Percentiles rank a stretch among this genome's conserved stretches.
phyloP scores from a whole-genome alignment of 257 asterid species.

The Penstemon newberryi region DNA sequence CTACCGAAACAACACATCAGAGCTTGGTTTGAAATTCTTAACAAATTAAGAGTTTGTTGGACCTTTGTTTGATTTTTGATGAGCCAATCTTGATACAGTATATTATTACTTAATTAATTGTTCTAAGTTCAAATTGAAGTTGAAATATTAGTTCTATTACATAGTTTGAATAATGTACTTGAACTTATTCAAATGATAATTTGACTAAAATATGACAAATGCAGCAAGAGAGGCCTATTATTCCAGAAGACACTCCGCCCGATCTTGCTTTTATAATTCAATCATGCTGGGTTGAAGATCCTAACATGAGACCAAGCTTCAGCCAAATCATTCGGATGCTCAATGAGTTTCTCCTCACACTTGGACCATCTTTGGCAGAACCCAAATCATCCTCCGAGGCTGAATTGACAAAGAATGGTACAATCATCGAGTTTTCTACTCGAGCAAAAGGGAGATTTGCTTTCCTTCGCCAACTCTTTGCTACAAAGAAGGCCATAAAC shows the following conservation, averaged over 20 bases:
- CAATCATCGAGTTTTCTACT: conserved; percentile 65
- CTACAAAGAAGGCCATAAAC: conserved; percentile 79
- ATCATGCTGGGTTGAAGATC: conserved; percentile 99
- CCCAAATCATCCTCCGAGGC: conserved; percentile 40
- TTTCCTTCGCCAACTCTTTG: conserved; percentile 84
- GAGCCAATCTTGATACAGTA: not conserved
- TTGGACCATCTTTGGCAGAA: conserved; percentile 48
- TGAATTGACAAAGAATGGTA: conserved; percentile 49
- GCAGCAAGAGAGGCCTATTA: conserved; percentile 92
- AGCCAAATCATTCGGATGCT: conserved; percentile 89
- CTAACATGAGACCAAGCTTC: conserved; percentile 88
- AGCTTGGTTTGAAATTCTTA: not conserved
- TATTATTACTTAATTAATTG: not conserved
- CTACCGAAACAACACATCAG: not conserved
- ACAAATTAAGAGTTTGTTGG: conserved; percentile 1
- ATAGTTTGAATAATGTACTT: not conserved
- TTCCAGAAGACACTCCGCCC: conserved; percentile 64
- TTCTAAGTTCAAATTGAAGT: not conserved
- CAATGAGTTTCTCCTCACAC: conserved; percentile 61
- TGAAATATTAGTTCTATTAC: no score
- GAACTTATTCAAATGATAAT: not conserved
- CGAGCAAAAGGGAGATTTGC: conserved; percentile 88
- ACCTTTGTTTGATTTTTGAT: not conserved
- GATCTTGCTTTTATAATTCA: conserved; percentile 77
- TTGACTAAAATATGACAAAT: conserved; percentile 24